These are phyloP conservation scores for Aureobasidium sp. DNA, from an alignment of 2,329 filamentous ascomycete species.

Conservation along the genomic window DNA sequence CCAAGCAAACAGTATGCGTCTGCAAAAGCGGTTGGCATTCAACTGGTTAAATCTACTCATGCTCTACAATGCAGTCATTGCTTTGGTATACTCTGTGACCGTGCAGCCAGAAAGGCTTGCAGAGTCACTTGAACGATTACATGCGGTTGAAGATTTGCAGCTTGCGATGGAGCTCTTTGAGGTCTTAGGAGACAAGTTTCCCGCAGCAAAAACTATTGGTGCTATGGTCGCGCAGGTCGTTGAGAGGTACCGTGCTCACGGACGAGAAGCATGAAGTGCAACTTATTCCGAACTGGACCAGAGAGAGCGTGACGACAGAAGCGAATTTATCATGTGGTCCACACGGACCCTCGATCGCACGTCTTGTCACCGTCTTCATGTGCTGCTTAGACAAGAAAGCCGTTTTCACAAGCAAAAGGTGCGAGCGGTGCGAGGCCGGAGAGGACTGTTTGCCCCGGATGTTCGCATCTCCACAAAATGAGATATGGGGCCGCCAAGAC, in stretches of 20 bases:
- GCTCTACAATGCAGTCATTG: constrained; percentile 38
- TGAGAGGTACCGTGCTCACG: neutral
- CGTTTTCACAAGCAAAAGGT: neutral
- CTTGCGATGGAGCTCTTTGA: constrained; percentile 17
- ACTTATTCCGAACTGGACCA: too few species aligned
- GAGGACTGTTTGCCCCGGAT: neutral
- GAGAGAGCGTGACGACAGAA: too few species aligned
- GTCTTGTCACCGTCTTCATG: neutral
- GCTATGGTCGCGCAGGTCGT: constrained; percentile 1
- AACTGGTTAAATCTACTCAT: constrained; percentile 38
- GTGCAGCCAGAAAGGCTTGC: constrained; percentile 29
- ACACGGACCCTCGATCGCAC: too few species aligned
- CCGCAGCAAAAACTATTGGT: constrained; percentile 8
- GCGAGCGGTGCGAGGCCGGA: neutral
- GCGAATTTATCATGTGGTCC: too few species aligned
- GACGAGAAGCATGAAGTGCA: too few species aligned
- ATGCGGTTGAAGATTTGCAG: constrained; percentile 18
- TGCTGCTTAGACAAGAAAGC: neutral
- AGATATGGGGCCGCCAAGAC: neutral
- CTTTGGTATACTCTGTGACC: constrained; percentile 39
- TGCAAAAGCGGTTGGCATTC: constrained; percentile 36
- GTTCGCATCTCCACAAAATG: neutral
- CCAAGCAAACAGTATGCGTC: constrained; percentile 34
- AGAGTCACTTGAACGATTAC: constrained; percentile 15
- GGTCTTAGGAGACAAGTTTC: constrained; percentile 16